Conservation (phyloP, 2,329 filamentous ascomycete genomes). For the Aaosphaeria pasadenensis region DNA sequence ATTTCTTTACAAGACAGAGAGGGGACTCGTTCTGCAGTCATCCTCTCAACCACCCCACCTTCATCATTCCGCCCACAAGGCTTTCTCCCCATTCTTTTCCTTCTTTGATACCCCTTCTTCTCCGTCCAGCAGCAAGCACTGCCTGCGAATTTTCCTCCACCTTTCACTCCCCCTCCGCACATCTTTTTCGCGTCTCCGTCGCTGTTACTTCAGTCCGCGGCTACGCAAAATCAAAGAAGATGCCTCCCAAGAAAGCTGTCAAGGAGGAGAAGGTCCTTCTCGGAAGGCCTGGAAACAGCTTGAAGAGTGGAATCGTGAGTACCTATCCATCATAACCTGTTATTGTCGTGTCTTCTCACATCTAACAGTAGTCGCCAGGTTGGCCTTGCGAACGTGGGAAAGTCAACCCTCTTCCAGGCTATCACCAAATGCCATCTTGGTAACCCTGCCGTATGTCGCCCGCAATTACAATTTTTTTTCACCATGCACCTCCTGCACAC, state of each 20-base stretch:
- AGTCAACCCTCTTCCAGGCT: conserved; percentile 98
- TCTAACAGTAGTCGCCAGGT: conserved; percentile 62
- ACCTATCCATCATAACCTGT: conserved; percentile 44
- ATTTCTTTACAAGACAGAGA: background rate
- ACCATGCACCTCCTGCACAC: background rate
- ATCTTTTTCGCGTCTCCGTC: conserved; percentile 33
- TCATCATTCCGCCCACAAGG: conserved; percentile 33
- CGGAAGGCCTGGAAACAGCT: conserved; percentile 92
- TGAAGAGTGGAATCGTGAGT: conserved; percentile 98
- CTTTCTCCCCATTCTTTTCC: conserved; percentile 47
- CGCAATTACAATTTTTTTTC: background rate
- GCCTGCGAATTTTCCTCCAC: conserved; percentile 37
- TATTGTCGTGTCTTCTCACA: conserved; percentile 29
- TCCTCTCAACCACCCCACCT: conserved; percentile 25
- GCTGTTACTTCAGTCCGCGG: conserved; percentile 46
- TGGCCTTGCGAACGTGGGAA: conserved; percentile 97
- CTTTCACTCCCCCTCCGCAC: conserved; percentile 41
- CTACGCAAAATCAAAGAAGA: conserved; percentile 66
- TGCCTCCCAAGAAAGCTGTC: conserved; percentile 92
- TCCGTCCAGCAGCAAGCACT: conserved; percentile 49
- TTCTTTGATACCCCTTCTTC: conserved; percentile 52
- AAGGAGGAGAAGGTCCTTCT: conserved; percentile 95
- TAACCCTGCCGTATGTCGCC: conserved; percentile 79
- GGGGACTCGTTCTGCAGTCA: conserved; percentile 27
- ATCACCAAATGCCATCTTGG: conserved; percentile 97